Conservation (phyloP, 2,329 filamentous ascomycete genomes). For the Alternaria dauci region DNA sequence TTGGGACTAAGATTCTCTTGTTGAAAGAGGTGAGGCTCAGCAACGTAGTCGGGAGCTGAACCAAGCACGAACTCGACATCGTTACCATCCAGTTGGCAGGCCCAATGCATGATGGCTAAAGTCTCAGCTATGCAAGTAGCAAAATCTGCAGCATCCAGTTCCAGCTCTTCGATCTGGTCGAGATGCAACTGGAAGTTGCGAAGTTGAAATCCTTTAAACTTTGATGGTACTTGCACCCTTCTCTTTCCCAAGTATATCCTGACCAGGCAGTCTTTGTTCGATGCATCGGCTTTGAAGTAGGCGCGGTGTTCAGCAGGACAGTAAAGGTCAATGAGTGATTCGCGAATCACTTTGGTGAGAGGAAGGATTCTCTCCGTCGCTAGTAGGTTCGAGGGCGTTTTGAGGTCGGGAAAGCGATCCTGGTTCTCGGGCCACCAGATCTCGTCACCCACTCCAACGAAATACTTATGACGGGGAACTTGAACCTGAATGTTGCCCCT, state of each 20-base stretch:
- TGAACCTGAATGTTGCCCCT: slow-evolving; percentile 3
- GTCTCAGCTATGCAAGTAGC: slow-evolving; percentile 58
- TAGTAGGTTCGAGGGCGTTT: slow-evolving; percentile 44
- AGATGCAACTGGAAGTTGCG: slow-evolving; percentile 60
- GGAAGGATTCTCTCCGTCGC: slow-evolving; percentile 49
- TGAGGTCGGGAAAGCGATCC: slow-evolving; percentile 37
- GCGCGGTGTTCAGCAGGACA: slow-evolving; percentile 34
- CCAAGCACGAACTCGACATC: slow-evolving; percentile 65
- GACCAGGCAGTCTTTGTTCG: slow-evolving; percentile 56
- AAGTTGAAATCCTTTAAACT: slow-evolving; percentile 47
- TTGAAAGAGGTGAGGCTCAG: background rate
- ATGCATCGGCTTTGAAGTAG: slow-evolving; percentile 24
- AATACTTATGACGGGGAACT: slow-evolving; percentile 7
- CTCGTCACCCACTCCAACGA: slow-evolving; percentile 3
- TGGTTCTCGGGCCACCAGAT: slow-evolving; percentile 17
- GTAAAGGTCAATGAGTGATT: slow-evolving; percentile 44
- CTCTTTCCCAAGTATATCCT: slow-evolving; percentile 58
- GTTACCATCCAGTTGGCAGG: slow-evolving; percentile 57
- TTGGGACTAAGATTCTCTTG: background rate
- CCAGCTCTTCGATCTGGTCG: slow-evolving; percentile 59
- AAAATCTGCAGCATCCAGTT: slow-evolving; percentile 48
- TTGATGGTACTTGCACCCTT: slow-evolving; percentile 8
- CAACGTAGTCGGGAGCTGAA: slow-evolving; percentile 10
- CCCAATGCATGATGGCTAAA: slow-evolving; percentile 62
- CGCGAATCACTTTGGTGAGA: slow-evolving; percentile 34